These are phyloP conservation scores for Boletus rubroflammeus DNA, from an alignment of 768 basidiomycete genomes.

Conservation along the genomic window DNA sequence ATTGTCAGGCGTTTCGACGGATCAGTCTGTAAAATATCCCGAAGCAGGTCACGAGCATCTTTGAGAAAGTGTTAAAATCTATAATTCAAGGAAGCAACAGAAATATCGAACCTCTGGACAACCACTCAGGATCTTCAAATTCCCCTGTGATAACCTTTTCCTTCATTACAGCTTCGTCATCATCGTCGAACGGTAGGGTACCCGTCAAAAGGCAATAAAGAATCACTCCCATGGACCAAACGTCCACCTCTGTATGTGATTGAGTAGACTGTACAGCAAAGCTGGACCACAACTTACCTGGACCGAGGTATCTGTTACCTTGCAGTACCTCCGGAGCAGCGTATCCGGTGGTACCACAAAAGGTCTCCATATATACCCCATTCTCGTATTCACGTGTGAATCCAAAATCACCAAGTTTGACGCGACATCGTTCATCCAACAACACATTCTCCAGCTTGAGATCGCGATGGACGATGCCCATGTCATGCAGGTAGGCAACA, in stretches of 20 bases:
- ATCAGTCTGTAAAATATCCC: conserved; percentile 73
- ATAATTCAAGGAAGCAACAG: not conserved
- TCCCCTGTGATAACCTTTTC: conserved; percentile 78
- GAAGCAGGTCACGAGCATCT: conserved; percentile 87
- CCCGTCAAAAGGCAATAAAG: conserved; percentile 88
- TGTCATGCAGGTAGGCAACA: conserved; percentile 87
- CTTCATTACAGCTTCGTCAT: conserved; percentile 81
- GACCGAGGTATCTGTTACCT: conserved; percentile 85
- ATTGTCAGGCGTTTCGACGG: conserved; percentile 73
- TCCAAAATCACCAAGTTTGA: conserved; percentile 94
- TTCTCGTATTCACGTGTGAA: conserved; percentile 90
- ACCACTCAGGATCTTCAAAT: conserved; percentile 91
- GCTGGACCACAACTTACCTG: conserved; percentile 49
- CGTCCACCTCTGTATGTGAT: conserved; percentile 73
- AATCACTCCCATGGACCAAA: conserved; percentile 94
- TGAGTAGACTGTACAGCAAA: conserved; percentile 8
- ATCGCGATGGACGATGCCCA: conserved; percentile 94
- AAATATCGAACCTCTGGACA: conserved; percentile 65
- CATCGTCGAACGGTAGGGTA: conserved; percentile 87
- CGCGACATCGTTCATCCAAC: conserved; percentile 83
- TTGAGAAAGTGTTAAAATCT: conserved; percentile 10
- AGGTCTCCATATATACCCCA: conserved; percentile 80
- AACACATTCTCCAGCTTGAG: conserved; percentile 95
- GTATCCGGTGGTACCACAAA: conserved; percentile 93
- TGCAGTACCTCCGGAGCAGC: conserved; percentile 91